Evolutionary conservation across 2,329 filamentous ascomycete genomes (phyloP).

Genomic region (Amesomyces nigricolor): DNA sequence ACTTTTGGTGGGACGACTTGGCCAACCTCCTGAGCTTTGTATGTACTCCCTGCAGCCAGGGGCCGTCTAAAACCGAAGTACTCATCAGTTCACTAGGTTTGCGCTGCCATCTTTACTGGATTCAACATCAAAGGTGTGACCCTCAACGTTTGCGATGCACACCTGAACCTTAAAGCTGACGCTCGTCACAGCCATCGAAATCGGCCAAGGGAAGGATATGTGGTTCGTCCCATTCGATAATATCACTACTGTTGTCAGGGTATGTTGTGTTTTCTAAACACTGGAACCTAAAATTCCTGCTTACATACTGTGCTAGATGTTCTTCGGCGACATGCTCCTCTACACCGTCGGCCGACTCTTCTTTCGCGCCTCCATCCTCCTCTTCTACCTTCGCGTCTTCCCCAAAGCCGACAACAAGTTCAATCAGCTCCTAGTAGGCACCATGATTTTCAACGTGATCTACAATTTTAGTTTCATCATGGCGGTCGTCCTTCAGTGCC

Average conservation of each 20-base stretch:
- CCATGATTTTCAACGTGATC: not conserved
- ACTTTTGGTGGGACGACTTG: not conserved
- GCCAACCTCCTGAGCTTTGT: not conserved
- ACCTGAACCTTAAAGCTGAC: not conserved
- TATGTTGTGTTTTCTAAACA: not conserved
- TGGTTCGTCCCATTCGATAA: not conserved
- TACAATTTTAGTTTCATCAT: not conserved
- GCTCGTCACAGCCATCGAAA: not conserved
- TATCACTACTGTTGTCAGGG: not conserved
- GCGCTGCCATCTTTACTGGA: not conserved
- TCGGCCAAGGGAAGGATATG: not conserved
- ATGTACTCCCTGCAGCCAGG: not conserved
- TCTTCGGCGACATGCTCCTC: not conserved
- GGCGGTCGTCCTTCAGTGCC: not conserved
- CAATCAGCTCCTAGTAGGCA: not conserved
- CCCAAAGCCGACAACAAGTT: not conserved
- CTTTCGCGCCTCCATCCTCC: not conserved
- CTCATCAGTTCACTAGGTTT: not conserved
- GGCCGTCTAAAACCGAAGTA: not conserved
- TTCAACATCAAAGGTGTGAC: not conserved
- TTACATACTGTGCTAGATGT: not conserved
- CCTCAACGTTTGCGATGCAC: not conserved
- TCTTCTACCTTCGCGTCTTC: not conserved
- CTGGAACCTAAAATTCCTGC: not conserved
- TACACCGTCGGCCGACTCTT: not conserved